Percentiles rank a stretch among this genome's conserved stretches.
These are phyloP conservation scores for Epichloe festucae DNA, from an alignment of 2,329 filamentous ascomycete genomes.

Conservation along the genomic window DNA sequence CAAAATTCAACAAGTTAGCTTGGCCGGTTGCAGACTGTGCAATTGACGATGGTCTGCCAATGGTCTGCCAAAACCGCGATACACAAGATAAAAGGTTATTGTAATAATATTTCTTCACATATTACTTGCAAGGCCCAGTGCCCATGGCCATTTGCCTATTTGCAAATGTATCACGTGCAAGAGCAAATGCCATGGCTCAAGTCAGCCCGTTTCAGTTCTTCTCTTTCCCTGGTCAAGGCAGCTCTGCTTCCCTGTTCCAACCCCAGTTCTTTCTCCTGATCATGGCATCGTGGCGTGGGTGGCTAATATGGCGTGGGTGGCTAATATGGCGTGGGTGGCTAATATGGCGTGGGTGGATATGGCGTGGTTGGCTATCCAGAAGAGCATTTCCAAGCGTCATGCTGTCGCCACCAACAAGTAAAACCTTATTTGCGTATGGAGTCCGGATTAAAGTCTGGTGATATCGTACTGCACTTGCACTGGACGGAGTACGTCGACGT, in stretches of 20 bases:
- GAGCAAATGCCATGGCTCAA: too few species aligned
- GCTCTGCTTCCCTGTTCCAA: background rate
- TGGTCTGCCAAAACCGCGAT: too few species aligned
- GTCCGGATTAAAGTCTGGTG: too few species aligned
- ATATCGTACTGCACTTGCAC: too few species aligned
- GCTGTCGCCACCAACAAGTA: background rate
- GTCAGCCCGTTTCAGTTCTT: too few species aligned
- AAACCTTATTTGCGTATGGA: background rate
- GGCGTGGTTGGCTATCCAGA: background rate
- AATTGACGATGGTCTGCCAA: background rate
- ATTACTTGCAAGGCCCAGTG: too few species aligned
- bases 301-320: too few species aligned
- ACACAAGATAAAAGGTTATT: too few species aligned
- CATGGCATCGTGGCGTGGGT: background rate
- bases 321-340: background rate
- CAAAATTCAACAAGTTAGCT: background rate
- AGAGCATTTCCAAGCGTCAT: background rate
- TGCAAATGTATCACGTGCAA: too few species aligned
- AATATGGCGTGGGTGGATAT: background rate
- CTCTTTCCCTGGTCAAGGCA: background rate
- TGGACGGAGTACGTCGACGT: too few species aligned
- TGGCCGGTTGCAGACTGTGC: slow-evolving; percentile 2
- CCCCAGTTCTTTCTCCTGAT: background rate
- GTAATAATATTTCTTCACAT: too few species aligned
- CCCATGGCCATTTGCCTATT: too few species aligned